phyloP scores from a whole-genome alignment of 116 monocot genomes.

The Zostera marina region DNA sequence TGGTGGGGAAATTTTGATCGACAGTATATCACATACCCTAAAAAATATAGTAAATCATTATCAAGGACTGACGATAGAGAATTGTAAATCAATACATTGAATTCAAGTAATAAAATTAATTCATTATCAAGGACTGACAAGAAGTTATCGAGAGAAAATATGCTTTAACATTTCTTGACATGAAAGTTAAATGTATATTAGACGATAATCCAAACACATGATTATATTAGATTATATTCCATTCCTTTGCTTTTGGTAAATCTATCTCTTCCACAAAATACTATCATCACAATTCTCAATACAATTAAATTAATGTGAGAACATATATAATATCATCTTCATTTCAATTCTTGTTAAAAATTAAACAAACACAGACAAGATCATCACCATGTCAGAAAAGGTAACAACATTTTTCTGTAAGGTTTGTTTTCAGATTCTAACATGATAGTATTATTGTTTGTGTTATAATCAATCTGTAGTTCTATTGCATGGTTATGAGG shows the following conservation, averaged over 20 bases:
- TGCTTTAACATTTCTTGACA: no score
- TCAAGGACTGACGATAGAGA: no score
- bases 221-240: background rate
- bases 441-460: background rate
- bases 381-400: conserved; percentile 3
- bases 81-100: no score
- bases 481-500: conserved; percentile 59
- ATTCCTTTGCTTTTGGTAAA: conserved; percentile 6
- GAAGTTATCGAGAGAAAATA: no score
- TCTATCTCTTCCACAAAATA: background rate
- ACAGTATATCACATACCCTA: no score
- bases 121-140: no score
- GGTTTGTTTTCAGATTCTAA: background rate
- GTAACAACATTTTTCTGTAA: background rate
- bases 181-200: background rate
- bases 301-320: background rate
- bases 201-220: background rate
- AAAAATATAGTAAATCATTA: no score
- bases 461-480: conserved; percentile 9
- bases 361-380: background rate
- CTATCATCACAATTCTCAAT: background rate
- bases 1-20: no score
- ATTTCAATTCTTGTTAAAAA: background rate
- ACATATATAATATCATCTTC: background rate
- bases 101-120: no score